These are phyloP conservation scores for Chalaropsis ovoidea DNA, from an alignment of 2,329 filamentous ascomycete species.

Conservation along the genomic window DNA sequence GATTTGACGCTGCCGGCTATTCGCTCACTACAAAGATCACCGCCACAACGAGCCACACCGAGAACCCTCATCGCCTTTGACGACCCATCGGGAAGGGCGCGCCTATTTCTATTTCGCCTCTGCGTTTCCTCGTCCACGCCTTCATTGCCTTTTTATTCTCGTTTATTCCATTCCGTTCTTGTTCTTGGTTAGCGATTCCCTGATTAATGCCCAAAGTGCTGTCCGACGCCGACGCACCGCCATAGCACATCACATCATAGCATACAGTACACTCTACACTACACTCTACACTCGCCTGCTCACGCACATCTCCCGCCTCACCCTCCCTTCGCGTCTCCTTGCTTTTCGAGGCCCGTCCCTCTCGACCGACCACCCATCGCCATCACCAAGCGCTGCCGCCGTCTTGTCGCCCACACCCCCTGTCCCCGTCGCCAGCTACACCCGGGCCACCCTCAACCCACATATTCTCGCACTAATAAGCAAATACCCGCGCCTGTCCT, in stretches of 20 bases:
- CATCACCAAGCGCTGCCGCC: neutral
- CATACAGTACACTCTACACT: neutral
- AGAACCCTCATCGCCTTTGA: neutral
- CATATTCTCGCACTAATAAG: neutral
- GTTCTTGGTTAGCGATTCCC: neutral
- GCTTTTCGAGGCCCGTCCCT: neutral
- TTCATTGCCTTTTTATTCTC: neutral
- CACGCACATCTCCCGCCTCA: neutral
- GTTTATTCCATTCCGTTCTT: neutral
- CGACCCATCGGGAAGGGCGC: neutral
- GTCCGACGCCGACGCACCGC: neutral
- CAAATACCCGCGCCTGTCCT: neutral
- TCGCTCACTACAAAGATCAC: neutral
- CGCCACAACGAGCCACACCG: neutral
- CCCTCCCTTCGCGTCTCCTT: neutral
- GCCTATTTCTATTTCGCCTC: neutral
- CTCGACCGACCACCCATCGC: no score
- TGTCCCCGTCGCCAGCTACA: neutral
- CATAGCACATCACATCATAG: neutral
- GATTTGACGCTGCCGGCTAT: slow-evolving; percentile 4
- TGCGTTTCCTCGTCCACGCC: neutral
- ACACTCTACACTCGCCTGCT: neutral
- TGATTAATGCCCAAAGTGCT: neutral
- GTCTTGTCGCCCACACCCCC: neutral
- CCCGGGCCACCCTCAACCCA: slow-evolving; percentile 4